Evolutionary conservation across 169 alveolate genomes (phyloP).

Genomic region (Plasmodium chabaudi): DNA sequence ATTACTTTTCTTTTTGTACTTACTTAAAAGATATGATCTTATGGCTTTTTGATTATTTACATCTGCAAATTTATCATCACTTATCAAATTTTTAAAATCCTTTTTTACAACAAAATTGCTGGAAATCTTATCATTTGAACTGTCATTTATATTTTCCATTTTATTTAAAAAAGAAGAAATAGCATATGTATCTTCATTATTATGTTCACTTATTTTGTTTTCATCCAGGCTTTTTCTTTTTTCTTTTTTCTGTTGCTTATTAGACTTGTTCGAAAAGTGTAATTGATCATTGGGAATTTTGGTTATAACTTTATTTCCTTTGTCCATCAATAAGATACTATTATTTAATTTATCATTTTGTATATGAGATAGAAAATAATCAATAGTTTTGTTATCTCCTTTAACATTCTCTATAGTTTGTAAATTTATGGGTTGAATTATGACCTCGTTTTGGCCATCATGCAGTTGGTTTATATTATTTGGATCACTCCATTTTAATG

Average conservation of each 20-base stretch:
- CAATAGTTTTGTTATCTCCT: slow-evolving; percentile 25
- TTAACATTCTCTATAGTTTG: slow-evolving; percentile 12
- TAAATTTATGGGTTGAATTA: background rate
- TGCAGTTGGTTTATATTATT: background rate
- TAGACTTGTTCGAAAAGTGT: background rate
- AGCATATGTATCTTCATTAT: background rate
- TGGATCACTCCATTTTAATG: background rate
- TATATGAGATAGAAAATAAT: slow-evolving; percentile 34
- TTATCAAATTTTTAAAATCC: background rate
- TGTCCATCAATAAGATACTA: background rate
- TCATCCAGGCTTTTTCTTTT: background rate
- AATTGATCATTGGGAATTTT: background rate
- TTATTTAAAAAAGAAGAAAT: background rate
- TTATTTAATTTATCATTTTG: slow-evolving; percentile 25
- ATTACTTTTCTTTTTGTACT: slow-evolving; percentile 43
- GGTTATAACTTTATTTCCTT: background rate
- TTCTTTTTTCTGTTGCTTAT: background rate
- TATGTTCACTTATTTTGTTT: background rate
- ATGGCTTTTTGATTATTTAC: background rate
- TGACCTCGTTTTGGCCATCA: background rate
- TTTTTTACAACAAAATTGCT: background rate
- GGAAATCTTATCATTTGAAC: background rate
- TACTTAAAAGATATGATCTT: slow-evolving; percentile 30
- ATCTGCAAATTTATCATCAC: background rate
- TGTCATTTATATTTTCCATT: background rate